phyloP scores from a whole-genome alignment of 225 moss, liverwort and hornwort species.

The Climacium dendroides region DNA sequence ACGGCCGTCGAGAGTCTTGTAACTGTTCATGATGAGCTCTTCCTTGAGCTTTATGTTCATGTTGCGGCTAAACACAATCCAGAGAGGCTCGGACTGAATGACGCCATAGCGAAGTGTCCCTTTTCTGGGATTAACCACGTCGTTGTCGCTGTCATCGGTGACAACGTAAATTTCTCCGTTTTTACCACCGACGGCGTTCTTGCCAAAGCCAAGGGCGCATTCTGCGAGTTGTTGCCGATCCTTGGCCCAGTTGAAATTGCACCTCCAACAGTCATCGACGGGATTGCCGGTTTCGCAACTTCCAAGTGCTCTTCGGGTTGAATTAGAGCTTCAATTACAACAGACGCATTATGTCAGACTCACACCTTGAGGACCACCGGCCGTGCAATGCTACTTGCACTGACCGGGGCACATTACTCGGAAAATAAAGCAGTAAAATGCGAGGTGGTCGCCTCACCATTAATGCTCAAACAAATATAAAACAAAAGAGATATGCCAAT shows the following conservation, averaged over 20 bases:
- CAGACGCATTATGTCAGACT: background rate
- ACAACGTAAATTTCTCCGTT: constrained; percentile 2
- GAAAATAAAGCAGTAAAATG: background rate
- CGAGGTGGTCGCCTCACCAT: background rate
- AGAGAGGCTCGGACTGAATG: background rate
- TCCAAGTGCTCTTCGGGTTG: background rate
- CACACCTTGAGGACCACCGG: background rate
- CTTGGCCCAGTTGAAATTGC: constrained; percentile 6
- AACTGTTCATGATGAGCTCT: constrained; percentile 37
- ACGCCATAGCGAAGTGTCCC: background rate
- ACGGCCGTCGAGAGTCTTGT: constrained; percentile 27
- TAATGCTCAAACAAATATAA: background rate
- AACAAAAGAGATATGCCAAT: background rate
- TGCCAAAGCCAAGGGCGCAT: constrained; percentile 31
- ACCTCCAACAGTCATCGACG: constrained; percentile 28
- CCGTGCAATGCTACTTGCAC: background rate
- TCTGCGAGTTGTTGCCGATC: constrained; percentile 18
- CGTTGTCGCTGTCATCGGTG: background rate
- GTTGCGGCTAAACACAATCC: constrained; percentile 3
- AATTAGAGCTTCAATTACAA: background rate
- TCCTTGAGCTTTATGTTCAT: constrained; percentile 30
- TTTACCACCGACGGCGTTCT: constrained; percentile 15
- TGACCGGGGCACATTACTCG: background rate
- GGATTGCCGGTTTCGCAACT: constrained; percentile 25
- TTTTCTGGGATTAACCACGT: background rate